Base-by-base conservation (phyloP, 2,329 filamentous ascomycete species). In the Monilinia fructigena region DNA sequence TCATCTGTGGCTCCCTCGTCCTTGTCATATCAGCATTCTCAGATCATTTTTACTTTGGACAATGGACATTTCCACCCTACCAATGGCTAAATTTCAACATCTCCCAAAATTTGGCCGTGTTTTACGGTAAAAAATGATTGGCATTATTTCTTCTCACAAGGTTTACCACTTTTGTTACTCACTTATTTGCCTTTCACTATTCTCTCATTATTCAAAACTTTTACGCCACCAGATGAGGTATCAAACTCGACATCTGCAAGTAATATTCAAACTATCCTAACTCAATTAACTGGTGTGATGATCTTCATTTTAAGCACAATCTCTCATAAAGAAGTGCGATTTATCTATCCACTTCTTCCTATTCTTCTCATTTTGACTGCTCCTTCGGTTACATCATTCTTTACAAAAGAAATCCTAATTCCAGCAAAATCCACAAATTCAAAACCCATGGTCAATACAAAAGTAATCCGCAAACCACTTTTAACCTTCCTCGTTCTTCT, bases 241-340 rank as follows among this genome's bases (percentile, higher is more conserved):
- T 7, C 31, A 26, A 63, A 62, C n/a, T 8, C 20, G 7, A 38
- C 40, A 23, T 42, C 52, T 18, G 55, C 59, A 18, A 42, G 8
- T 61, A 67, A 80, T 65, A 79, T 84, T 16, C 79, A 82, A 62
- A 82, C 81, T 54, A 66, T 72, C 14, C 55, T 76, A 16, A 65
- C 82, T 83, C 47, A 79, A 93, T 80, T 85, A 10, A 81, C 88
- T 45, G 53, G 45, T 69, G 81, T 86, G 10, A 82, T 89, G 66
- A 79, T 90, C 12, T 76, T 79, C 1, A 77, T 82, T 2, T 83
- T 98, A 45, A 96, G 92, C 1, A 75, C 91, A 56, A 91, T 98
- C 71, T 88, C 92, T 1, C 95, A 99, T 80, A 99, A 99, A 77
- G 95, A 99, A 82, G 91, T 97, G 72, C 92, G 95, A 74, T 99